phyloP scores from a whole-genome alignment of 1,284 basidiomycete genomes.

The Sphaerobolus stellatus region DNA sequence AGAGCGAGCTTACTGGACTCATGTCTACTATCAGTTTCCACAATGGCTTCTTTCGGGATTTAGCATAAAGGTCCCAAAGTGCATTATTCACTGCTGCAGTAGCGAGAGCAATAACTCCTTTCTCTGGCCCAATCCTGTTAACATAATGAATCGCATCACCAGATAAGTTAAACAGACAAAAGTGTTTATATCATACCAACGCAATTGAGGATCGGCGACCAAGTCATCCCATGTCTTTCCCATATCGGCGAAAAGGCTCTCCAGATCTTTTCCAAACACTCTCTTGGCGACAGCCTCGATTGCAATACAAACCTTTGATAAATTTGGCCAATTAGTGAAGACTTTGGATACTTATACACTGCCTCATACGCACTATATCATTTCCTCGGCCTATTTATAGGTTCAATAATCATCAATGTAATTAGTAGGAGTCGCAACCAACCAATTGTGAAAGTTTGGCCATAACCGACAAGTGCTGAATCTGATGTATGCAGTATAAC shows the following conservation, averaged over 20 bases:
- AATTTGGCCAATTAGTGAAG: neutral
- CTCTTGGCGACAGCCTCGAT: constrained; percentile 77
- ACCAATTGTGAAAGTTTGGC: constrained; percentile 97
- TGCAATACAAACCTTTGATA: constrained; percentile 72
- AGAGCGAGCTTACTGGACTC: constrained; percentile 56
- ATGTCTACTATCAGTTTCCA: constrained; percentile 87
- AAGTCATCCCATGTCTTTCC: constrained; percentile 79
- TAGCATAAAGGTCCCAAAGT: constrained; percentile 81
- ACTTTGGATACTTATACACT: neutral
- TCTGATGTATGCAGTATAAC: constrained; percentile 72
- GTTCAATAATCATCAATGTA: neutral
- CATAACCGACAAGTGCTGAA: constrained; percentile 72
- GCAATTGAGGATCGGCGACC: constrained; percentile 81
- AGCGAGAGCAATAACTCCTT: constrained; percentile 83
- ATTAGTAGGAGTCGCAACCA: constrained; percentile 1
- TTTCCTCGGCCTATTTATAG: constrained; percentile 62
- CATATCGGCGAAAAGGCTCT: constrained; percentile 86
- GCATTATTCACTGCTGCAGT: constrained; percentile 80
- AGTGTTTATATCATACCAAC: no score
- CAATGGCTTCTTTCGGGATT: constrained; percentile 72
- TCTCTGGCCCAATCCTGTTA: constrained; percentile 87
- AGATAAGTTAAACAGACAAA: constrained; percentile 37
- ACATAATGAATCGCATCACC: no score
- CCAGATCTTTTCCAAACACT: constrained; percentile 83
- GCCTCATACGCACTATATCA: constrained; percentile 64